These are phyloP conservation scores for Otatea glauca DNA, from an alignment of 176 grass and related monocot genomes.

Conservation along the genomic window DNA sequence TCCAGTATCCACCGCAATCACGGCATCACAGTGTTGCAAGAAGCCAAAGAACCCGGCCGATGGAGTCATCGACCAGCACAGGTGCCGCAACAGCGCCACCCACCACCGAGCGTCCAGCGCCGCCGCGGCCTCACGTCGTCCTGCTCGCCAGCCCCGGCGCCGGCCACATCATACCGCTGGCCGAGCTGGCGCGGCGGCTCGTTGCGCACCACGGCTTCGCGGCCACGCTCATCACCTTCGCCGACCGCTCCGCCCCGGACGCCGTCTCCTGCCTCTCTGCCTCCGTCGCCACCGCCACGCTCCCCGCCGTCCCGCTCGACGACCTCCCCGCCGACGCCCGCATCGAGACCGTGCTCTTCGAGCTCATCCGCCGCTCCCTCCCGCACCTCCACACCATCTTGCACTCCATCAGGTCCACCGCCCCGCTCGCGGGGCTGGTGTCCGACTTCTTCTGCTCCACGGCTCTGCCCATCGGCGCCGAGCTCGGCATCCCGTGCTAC, in stretches of 20 bases:
- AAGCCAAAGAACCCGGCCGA: too few relatives aligned
- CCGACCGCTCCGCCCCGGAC: conserved; percentile 42
- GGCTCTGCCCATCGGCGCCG: conserved; percentile 42
- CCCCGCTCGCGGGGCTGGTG: conserved; percentile 44
- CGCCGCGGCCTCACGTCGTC: conserved; percentile 39
- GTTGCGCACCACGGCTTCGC: conserved; percentile 43
- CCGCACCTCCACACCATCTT: conserved; percentile 37
- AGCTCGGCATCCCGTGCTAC: conserved; percentile 56
- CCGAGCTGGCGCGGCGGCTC: conserved; percentile 50
- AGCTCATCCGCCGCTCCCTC: conserved; percentile 28
- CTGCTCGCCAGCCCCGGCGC: conserved; percentile 58
- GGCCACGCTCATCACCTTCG: conserved; percentile 54
- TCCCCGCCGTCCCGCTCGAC: conserved; percentile 50
- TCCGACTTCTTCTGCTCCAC: conserved; percentile 46
- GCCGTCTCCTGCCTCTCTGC: conserved; percentile 17
- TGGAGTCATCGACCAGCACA: too few relatives aligned
- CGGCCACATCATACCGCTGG: conserved; percentile 47
- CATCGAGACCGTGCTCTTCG: background rate
- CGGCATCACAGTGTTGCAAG: too few relatives aligned
- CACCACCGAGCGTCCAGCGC: too few relatives aligned
- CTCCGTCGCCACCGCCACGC: conserved; percentile 29
- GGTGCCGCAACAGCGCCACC: too few relatives aligned
- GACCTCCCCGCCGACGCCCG: conserved; percentile 40
- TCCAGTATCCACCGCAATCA: too few relatives aligned
- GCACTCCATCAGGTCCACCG: background rate